Evolutionary conservation across 2,329 filamentous ascomycete species (phyloP).

Genomic region (Metarhizium robertsii): DNA sequence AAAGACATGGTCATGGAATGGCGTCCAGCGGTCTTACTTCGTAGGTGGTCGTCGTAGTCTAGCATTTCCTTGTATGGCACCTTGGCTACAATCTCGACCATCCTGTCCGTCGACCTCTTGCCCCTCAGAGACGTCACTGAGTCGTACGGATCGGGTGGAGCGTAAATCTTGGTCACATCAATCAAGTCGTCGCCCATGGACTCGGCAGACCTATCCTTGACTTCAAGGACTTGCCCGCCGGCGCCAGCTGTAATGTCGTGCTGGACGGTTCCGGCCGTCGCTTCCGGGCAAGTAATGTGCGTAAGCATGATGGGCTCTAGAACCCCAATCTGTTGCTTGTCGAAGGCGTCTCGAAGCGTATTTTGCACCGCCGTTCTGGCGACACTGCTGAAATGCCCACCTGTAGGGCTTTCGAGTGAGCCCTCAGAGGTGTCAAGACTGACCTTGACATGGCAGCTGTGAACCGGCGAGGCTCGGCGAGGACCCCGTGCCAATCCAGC

Average conservation of each 20-base stretch:
- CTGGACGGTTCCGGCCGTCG: conserved; percentile 69
- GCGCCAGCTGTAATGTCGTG: conserved; percentile 69
- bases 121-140: conserved; percentile 46
- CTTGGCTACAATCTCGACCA: conserved; percentile 65
- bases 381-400: conserved; percentile 59
- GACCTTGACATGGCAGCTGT: conserved; percentile 63
- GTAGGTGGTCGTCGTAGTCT: conserved; percentile 79
- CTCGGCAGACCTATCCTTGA: conserved; percentile 45
- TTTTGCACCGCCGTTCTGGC: conserved; percentile 54
- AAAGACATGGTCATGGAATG: conserved; percentile 51
- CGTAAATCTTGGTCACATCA: conserved; percentile 69
- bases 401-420: conserved; percentile 45
- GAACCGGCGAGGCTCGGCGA: conserved; percentile 67
- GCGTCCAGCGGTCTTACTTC: conserved; percentile 80
- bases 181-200: conserved; percentile 37
- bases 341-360: conserved; percentile 55
- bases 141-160: conserved; percentile 75
- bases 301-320: conserved; percentile 94
- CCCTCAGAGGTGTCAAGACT: conserved; percentile 57
- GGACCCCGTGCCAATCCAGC: conserved; percentile 82
- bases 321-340: conserved; percentile 48
- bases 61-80: conserved; percentile 97
- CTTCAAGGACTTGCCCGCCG: conserved; percentile 63
- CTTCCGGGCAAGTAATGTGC: conserved; percentile 77
- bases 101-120: conserved; percentile 38